These are phyloP conservation scores for Musa beccarii DNA, from an alignment of 176 grass and related monocot species.

Conservation along the genomic window DNA sequence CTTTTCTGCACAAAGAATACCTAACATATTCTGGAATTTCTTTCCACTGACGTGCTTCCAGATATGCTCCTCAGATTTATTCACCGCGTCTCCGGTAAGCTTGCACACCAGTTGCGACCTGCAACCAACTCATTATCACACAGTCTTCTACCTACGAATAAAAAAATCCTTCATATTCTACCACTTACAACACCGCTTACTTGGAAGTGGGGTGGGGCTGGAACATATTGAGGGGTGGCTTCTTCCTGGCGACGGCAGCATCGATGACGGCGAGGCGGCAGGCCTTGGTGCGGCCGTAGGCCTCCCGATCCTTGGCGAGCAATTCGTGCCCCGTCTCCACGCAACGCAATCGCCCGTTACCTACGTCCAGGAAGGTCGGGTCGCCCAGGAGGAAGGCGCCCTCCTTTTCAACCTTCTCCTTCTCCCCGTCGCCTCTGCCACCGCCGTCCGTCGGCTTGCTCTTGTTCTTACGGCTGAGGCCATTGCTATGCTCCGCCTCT, in stretches of 20 bases:
- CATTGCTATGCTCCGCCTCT: background rate
- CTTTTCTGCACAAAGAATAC: slow-evolving; percentile 19
- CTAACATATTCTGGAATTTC: slow-evolving; percentile 83
- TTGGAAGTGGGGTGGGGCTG: slow-evolving; percentile 61
- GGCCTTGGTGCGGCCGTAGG: slow-evolving; percentile 49
- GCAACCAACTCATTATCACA: background rate
- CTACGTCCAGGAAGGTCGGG: slow-evolving; percentile 70
- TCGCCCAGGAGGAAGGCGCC: slow-evolving; percentile 66
- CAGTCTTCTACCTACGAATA: no score
- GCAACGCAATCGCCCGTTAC: slow-evolving; percentile 61
- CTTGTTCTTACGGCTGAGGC: background rate
- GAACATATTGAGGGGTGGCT: slow-evolving; percentile 78
- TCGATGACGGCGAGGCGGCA: slow-evolving; percentile 83
- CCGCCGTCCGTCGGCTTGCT: background rate
- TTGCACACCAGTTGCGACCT: slow-evolving; percentile 77
- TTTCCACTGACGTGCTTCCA: slow-evolving; percentile 96
- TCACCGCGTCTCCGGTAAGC: slow-evolving; percentile 64
- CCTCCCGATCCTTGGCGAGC: slow-evolving; percentile 63
- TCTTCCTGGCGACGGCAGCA: slow-evolving; percentile 50
- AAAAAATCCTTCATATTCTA: no score
- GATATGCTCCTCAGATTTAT: slow-evolving; percentile 83
- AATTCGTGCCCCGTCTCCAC: slow-evolving; percentile 77
- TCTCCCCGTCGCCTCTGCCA: background rate
- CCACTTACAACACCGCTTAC: slow-evolving; percentile 13
- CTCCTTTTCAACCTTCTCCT: slow-evolving; percentile 39